Evolutionary conservation across 257 asterid species (phyloP).

Genomic region (Penstemon barbatus): DNA sequence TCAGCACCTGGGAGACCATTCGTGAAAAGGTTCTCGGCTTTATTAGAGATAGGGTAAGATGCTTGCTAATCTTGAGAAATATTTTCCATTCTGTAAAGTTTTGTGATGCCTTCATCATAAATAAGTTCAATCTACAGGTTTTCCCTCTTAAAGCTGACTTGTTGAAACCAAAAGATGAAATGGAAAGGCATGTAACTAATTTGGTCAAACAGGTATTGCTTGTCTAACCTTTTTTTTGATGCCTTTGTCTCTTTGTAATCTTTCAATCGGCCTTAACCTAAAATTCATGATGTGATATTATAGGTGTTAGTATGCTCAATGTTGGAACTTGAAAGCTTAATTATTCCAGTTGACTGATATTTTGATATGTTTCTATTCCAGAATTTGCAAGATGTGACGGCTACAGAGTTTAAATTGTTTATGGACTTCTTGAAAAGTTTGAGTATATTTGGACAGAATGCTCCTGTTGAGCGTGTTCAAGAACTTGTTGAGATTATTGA

Average conservation of each 20-base stretch:
- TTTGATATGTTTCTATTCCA: constrained; percentile 42
- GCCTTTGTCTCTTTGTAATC: background rate
- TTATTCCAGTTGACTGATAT: background rate
- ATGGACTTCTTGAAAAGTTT: constrained; percentile 87
- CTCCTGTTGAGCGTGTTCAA: constrained; percentile 80
- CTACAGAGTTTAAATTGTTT: constrained; percentile 82
- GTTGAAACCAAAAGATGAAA: constrained; percentile 77
- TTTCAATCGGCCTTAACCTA: no score
- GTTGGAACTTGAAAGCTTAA: background rate
- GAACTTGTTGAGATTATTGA: constrained; percentile 97
- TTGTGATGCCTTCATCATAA: constrained; percentile 11
- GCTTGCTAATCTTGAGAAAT: constrained; percentile 2
- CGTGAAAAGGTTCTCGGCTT: constrained; percentile 90
- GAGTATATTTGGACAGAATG: constrained; percentile 81
- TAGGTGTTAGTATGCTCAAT: background rate
- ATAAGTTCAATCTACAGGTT: constrained; percentile 52
- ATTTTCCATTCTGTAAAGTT: background rate
- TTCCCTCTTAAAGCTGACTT: constrained; percentile 83
- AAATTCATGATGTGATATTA: constrained; percentile 7
- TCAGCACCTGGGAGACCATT: constrained; percentile 72
- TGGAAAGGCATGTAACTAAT: constrained; percentile 87
- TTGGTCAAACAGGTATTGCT: constrained; percentile 78
- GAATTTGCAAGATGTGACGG: constrained; percentile 95
- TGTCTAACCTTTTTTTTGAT: constrained; percentile 10
- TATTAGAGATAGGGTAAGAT: constrained; percentile 75